Evolutionary conservation across 108 stramenopile genomes (phyloP).

Genomic region (Cyclotella cryptica): DNA sequence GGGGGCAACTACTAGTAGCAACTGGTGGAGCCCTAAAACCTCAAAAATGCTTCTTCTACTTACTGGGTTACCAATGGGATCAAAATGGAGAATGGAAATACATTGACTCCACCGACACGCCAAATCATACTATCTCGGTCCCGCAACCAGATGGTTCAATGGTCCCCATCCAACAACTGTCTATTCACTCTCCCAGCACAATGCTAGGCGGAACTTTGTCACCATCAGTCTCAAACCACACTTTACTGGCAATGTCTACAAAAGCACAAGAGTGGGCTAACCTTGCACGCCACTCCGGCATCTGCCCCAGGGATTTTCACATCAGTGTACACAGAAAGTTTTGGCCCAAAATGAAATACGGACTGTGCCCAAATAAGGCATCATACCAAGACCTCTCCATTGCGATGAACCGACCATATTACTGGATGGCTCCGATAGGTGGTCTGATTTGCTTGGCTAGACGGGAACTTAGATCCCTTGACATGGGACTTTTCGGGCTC

Average conservation of each 20-base stretch:
- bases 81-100: constrained; percentile 12
- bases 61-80: not conserved
- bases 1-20: constrained; percentile 7
- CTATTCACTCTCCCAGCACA: not conserved
- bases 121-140: not conserved
- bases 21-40: no score
- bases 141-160: not conserved
- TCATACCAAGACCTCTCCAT: not conserved
- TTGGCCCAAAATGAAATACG: constrained; percentile 6
- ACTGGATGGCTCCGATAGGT: not conserved
- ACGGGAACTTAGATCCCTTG: not conserved
- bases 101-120: not conserved
- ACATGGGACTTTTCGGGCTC: not conserved
- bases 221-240: not conserved
- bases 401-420: not conserved
- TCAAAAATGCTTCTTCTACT: no score
- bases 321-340: no score
- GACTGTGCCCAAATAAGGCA: not conserved
- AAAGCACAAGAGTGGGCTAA: constrained; percentile 3
- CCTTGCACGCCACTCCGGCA: not conserved
- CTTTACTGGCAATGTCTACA: not conserved
- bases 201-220: constrained; percentile 1
- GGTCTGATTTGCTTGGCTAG: no score
- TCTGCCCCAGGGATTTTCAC: not conserved
- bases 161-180: not conserved